phyloP scores from a whole-genome alignment of 169 alveolate genomes.

The Plasmodium reichenowi region DNA sequence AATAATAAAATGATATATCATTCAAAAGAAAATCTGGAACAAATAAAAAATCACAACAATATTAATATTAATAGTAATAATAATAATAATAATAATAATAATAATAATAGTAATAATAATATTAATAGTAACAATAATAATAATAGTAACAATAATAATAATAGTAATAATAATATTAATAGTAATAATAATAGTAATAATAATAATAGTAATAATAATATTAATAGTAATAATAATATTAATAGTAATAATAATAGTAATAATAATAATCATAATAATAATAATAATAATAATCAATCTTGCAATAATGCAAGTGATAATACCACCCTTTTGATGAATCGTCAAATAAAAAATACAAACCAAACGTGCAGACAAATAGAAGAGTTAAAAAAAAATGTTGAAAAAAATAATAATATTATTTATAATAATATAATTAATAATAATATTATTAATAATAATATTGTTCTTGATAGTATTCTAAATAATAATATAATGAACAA shows the following conservation, averaged over 20 bases:
- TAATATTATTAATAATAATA: slow-evolving; percentile 27
- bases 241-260: not conserved
- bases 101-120: not conserved
- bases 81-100: not conserved
- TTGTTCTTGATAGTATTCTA: slow-evolving; percentile 7
- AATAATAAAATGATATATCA: too few species aligned
- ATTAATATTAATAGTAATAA: not conserved
- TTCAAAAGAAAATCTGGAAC: too few species aligned
- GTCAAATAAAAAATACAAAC: too few species aligned
- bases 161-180: not conserved
- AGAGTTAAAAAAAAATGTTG: too few species aligned
- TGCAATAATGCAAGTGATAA: not conserved
- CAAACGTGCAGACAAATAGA: too few species aligned
- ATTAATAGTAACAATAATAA: not conserved
- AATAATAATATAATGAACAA: slow-evolving; percentile 17
- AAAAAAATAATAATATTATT: slow-evolving; percentile 9
- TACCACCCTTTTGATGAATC: not conserved
- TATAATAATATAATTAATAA: slow-evolving; percentile 32
- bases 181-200: not conserved
- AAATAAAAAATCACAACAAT: not conserved
- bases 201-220: not conserved
- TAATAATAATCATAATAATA: not conserved
- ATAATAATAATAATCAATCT: not conserved
- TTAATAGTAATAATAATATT: not conserved
- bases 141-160: not conserved